Conservation (phyloP, 352 stramenopile species). For the Phytophthora gonapodyides region DNA sequence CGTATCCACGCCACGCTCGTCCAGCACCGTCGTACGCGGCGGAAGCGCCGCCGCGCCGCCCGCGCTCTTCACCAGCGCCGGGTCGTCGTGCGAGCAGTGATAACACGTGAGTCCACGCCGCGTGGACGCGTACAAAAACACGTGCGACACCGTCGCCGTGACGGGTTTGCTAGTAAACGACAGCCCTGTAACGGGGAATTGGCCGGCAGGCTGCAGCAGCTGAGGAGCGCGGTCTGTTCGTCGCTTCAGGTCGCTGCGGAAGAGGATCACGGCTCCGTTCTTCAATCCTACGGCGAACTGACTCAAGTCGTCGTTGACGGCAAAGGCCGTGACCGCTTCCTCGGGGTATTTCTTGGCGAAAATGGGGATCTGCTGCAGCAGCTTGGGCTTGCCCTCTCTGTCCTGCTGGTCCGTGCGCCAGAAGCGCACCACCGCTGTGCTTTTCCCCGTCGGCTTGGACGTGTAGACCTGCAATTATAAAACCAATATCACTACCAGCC, state of each 20-base stretch:
- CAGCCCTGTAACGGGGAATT: constrained; percentile 79
- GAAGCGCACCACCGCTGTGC: constrained; percentile 78
- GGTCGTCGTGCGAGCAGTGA: constrained; percentile 84
- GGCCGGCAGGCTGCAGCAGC: constrained; percentile 76
- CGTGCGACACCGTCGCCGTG: constrained; percentile 58
- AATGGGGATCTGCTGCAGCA: constrained; percentile 85
- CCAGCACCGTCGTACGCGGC: constrained; percentile 74
- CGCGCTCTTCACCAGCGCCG: constrained; percentile 71
- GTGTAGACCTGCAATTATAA: constrained; percentile 54
- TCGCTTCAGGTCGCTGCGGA: constrained; percentile 79
- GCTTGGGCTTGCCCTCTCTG: constrained; percentile 81
- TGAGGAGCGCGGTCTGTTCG: constrained; percentile 69
- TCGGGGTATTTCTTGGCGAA: constrained; percentile 90
- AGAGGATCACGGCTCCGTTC: constrained; percentile 86
- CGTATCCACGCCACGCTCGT: constrained; percentile 81
- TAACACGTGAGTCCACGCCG: constrained; percentile 83
- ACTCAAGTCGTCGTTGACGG: constrained; percentile 82
- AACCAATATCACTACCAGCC: constrained; percentile 4
- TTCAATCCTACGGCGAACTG: constrained; percentile 82
- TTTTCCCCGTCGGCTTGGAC: constrained; percentile 65
- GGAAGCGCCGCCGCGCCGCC: constrained; percentile 62
- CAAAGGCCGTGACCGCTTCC: constrained; percentile 86
- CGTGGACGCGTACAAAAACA: constrained; percentile 85
- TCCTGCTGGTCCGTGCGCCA: constrained; percentile 91
- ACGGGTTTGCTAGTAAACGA: constrained; percentile 83